Evolutionary conservation across 225 moss, liverwort and hornwort genomes (phyloP).

Genomic region (Pseudisothecium myosuroides): DNA sequence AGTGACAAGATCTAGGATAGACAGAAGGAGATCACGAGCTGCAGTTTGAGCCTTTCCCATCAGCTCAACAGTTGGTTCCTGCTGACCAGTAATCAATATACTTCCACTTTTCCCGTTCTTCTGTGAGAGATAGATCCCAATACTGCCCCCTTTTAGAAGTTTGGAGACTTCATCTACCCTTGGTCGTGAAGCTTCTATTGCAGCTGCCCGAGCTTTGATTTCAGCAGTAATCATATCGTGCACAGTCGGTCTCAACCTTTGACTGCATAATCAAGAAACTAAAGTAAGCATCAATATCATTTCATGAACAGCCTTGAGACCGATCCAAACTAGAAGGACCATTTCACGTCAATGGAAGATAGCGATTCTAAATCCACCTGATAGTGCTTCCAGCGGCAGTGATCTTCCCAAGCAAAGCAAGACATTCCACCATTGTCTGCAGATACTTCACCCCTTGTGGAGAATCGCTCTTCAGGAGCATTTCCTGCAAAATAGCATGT

Average conservation of each 20-base stretch:
- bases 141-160: constrained; percentile 56
- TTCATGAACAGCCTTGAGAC: neutral
- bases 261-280: constrained; percentile 42
- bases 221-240: constrained; percentile 93
- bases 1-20: constrained; percentile 69
- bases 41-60: constrained; percentile 91
- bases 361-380: constrained; percentile 36
- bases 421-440: constrained; percentile 96
- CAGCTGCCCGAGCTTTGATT: constrained; percentile 92
- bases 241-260: constrained; percentile 89
- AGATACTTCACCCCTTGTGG: constrained; percentile 86
- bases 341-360: neutral
- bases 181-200: constrained; percentile 93
- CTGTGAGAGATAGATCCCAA: constrained; percentile 44
- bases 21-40: constrained; percentile 86
- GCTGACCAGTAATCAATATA: constrained; percentile 48
- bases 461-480: constrained; percentile 81
- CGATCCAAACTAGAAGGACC: neutral
- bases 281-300: neutral
- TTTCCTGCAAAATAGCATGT: constrained; percentile 47
- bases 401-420: constrained; percentile 84
- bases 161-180: constrained; percentile 95
- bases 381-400: constrained; percentile 86
- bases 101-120: constrained; percentile 47
- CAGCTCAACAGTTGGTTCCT: constrained; percentile 50